Evolutionary conservation across 306 rosid species (phyloP).

Genomic region (Rosa rugosa): DNA sequence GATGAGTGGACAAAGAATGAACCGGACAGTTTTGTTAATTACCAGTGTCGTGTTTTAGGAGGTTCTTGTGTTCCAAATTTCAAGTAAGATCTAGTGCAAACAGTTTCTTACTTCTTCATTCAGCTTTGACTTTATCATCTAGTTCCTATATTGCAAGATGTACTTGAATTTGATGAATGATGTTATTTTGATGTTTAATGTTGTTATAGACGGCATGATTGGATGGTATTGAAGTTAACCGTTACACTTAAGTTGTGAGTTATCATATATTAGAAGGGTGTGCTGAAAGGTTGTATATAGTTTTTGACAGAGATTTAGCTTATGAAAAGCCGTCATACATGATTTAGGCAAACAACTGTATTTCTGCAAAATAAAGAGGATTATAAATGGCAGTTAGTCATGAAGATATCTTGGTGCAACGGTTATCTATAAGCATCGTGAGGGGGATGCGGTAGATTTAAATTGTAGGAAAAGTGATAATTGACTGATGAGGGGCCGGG

Average conservation of each 20-base stretch:
- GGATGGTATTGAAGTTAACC: not conserved
- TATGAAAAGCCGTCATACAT: no score
- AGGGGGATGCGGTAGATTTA: no score
- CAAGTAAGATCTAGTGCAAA: not conserved
- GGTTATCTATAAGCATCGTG: no score
- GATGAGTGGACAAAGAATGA: not conserved
- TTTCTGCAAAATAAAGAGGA: no score
- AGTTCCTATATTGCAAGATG: conserved; percentile 3
- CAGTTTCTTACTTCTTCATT: not conserved
- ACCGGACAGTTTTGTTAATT: not conserved
- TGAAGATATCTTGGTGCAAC: no score
- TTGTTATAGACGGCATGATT: not conserved
- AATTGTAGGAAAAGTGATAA: no score
- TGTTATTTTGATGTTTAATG: not conserved
- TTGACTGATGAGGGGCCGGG: no score
- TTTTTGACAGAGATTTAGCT: no score
- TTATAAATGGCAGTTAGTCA: no score
- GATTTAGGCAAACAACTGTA: no score
- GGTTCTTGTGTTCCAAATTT: not conserved
- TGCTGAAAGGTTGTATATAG: not conserved
- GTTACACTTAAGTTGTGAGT: not conserved
- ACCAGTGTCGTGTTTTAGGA: not conserved
- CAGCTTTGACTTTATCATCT: not conserved
- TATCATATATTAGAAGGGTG: not conserved
- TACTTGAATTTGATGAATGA: not conserved